phyloP scores from a whole-genome alignment of 768 basidiomycete genomes.

The Mycena capillaripes region DNA sequence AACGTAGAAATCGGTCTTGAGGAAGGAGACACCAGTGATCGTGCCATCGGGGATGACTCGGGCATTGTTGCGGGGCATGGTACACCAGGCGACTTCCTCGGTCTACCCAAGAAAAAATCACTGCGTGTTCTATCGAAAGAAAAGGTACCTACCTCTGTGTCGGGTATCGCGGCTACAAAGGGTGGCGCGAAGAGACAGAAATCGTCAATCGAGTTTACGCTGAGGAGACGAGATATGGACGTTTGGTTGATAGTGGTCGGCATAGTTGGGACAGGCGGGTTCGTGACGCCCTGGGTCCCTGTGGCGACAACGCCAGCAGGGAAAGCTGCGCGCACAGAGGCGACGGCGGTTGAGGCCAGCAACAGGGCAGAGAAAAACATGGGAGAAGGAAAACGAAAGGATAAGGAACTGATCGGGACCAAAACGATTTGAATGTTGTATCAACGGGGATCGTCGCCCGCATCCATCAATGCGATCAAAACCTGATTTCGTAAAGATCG shows the following conservation, averaged over 20 bases:
- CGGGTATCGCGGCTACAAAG: constrained; percentile 42
- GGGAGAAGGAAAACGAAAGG: not conserved
- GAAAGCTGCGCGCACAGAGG: constrained; percentile 22
- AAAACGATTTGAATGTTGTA: not conserved
- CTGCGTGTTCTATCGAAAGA: not conserved
- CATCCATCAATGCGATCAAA: not conserved
- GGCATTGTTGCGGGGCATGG: constrained; percentile 58
- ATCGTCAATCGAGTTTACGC: constrained; percentile 58
- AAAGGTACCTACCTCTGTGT: constrained; percentile 52
- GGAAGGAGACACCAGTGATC: constrained; percentile 55
- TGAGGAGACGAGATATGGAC: constrained; percentile 54
- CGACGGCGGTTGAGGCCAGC: constrained; percentile 30
- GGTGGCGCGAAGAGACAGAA: constrained; percentile 62
- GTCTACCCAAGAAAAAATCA: constrained; percentile 43
- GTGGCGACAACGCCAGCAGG: constrained; percentile 56
- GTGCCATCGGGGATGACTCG: constrained; percentile 61
- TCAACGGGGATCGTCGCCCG: not conserved
- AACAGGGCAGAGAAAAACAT: constrained; percentile 29
- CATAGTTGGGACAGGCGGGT: constrained; percentile 55
- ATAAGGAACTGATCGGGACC: not conserved
- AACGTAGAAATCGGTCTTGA: constrained; percentile 60
- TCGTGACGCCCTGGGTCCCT: constrained; percentile 56
- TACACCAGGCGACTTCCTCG: constrained; percentile 62
- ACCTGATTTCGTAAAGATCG: too few relatives aligned
- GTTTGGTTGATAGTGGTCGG: constrained; percentile 58